A percentile compares a stretch with the other conserved stretches of the same genome.
phyloP scores from a whole-genome alignment of 2,329 filamentous ascomycete genomes.

The Diaporthe sp. region DNA sequence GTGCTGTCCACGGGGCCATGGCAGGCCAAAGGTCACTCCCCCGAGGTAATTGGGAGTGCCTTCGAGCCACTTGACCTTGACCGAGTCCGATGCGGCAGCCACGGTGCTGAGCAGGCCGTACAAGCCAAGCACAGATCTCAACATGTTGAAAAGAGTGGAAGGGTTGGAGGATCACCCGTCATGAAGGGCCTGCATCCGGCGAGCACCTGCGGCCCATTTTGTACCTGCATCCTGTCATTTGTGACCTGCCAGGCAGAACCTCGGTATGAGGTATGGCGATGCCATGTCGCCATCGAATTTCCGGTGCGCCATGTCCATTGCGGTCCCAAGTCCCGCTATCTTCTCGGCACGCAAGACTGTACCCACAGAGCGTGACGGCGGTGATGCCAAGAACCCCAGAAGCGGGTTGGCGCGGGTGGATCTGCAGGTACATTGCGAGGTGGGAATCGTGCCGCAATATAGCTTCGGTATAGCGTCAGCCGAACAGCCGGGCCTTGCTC shows the following conservation, averaged over 20 bases:
- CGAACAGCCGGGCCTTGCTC: neutral
- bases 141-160: conserved; percentile 21
- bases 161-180: neutral
- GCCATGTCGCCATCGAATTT: conserved; percentile 30
- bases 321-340: conserved; percentile 26
- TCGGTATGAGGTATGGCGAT: conserved; percentile 9
- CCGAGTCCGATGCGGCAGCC: conserved; percentile 5
- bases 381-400: conserved; percentile 22
- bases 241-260: conserved; percentile 2
- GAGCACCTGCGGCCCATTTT: conserved; percentile 5
- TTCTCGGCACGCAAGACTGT: conserved; percentile 30
- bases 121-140: conserved; percentile 24
- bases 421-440: conserved; percentile 4
- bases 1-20: conserved; percentile 40
- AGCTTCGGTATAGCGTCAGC: conserved; percentile 29
- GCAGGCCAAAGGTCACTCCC: conserved; percentile 42
- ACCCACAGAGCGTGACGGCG: conserved; percentile 27
- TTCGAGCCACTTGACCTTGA: conserved; percentile 31
- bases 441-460: conserved; percentile 15
- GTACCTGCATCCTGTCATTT: conserved; percentile 18
- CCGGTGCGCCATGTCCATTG: conserved; percentile 19
- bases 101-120: conserved; percentile 10
- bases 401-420: conserved; percentile 26
- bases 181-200: neutral
- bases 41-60: conserved; percentile 17